Percentiles rank a stretch among this genome's conserved stretches.
phyloP scores from a whole-genome alignment of 495 filamentous ascomycete genomes.

The Xylaria nigripes region DNA sequence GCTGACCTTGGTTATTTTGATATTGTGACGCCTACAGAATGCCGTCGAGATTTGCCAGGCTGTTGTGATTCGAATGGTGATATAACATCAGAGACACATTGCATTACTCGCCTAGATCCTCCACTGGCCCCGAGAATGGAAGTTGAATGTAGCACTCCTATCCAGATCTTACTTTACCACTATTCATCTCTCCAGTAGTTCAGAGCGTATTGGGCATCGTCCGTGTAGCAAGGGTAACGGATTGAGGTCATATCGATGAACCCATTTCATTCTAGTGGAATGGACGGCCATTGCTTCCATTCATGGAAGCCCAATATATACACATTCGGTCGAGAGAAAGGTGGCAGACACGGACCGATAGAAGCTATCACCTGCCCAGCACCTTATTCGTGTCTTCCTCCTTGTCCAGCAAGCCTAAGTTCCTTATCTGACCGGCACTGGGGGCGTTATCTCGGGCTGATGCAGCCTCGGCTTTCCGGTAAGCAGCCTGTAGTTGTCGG shows the following conservation, averaged over 20 bases:
- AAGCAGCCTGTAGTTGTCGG: constrained; percentile 72
- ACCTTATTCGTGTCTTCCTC: constrained; percentile 69
- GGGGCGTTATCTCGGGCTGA: constrained; percentile 67
- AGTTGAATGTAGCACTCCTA: not conserved
- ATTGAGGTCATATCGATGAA: not conserved
- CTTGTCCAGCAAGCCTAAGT: constrained; percentile 70
- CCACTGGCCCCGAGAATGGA: not conserved
- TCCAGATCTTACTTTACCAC: not conserved
- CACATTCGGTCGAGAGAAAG: constrained; percentile 6
- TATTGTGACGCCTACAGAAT: too few species aligned
- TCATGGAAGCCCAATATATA: constrained; percentile 12
- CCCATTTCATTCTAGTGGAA: constrained; percentile 1
- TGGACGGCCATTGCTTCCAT: not conserved
- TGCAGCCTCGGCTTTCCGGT: constrained; percentile 69
- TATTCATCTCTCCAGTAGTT: not conserved
- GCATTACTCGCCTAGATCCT: not conserved
- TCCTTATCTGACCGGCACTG: constrained; percentile 69
- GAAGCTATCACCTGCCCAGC: constrained; percentile 31
- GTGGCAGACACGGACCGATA: not conserved
- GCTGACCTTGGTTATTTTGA: too few species aligned
- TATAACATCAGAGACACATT: not conserved
- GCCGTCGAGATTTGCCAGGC: not conserved
- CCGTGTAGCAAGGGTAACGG: not conserved
- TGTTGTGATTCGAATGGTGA: not conserved
- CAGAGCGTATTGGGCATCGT: not conserved